Percentiles rank a stretch among this genome's conserved stretches.
Conservation (phyloP, 2,329 filamentous ascomycete genomes). For the Exutisphaerella laricina region DNA sequence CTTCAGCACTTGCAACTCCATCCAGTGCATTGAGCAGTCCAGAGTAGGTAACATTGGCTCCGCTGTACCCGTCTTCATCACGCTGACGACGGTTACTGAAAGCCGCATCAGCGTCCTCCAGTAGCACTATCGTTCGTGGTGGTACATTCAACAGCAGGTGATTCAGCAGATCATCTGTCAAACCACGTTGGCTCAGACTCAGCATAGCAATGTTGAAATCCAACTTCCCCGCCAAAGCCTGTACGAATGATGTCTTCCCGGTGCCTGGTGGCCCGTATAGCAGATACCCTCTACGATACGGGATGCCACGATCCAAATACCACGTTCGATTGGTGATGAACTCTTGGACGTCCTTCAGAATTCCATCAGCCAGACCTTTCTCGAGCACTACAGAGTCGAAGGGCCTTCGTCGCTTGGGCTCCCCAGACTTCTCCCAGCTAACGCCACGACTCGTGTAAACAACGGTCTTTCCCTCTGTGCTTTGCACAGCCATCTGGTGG, state of each 20-base stretch:
- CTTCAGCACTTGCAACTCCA: constrained; percentile 89
- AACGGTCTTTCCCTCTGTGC: constrained; percentile 85
- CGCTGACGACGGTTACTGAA: constrained; percentile 74
- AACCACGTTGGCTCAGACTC: constrained; percentile 80
- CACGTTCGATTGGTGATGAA: constrained; percentile 75
- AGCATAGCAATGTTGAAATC: constrained; percentile 91
- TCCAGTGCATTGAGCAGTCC: constrained; percentile 69
- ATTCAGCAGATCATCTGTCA: constrained; percentile 84
- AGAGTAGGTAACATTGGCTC: constrained; percentile 88
- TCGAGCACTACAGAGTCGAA: constrained; percentile 83
- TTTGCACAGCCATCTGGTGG: constrained; percentile 69
- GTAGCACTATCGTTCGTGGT: constrained; percentile 69
- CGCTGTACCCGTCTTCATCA: constrained; percentile 76
- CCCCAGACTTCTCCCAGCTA: constrained; percentile 79
- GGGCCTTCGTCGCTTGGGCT: constrained; percentile 79
- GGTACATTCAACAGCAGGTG: constrained; percentile 82
- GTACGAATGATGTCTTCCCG: constrained; percentile 94
- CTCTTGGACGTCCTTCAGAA: constrained; percentile 74
- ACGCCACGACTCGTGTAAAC: constrained; percentile 83
- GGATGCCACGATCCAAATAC: constrained; percentile 93
- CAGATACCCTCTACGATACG: constrained; percentile 79
- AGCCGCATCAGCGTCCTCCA: constrained; percentile 89
- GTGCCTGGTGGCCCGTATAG: constrained; percentile 64
- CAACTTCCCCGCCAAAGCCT: constrained; percentile 85
- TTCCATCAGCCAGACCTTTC: constrained; percentile 71